Conservation (phyloP, 371 early-diverging fungal genomes). For the Mortierella sp. region DNA sequence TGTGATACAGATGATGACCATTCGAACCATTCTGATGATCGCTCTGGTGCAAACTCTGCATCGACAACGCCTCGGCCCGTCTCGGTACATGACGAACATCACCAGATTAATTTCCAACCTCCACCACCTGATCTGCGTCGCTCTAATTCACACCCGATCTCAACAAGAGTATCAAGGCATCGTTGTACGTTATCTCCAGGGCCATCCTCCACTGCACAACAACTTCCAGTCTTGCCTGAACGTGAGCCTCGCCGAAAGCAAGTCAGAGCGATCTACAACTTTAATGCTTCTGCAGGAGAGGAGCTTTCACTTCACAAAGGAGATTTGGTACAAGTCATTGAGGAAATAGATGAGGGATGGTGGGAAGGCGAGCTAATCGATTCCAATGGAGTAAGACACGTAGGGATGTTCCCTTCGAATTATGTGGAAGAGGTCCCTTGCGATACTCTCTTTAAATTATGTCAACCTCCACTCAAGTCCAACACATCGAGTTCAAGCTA, state of each 20-base stretch:
- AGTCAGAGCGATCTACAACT: conserved; percentile 74
- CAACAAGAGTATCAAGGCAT: conserved; percentile 35
- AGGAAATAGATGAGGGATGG: conserved; percentile 89
- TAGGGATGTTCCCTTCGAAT: conserved; percentile 89
- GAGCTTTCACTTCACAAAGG: conserved; percentile 79
- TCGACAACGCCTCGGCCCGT: conserved; percentile 34
- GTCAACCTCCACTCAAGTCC: conserved; percentile 40
- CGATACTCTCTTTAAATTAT: conserved; percentile 23
- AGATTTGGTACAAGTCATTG: conserved; percentile 79
- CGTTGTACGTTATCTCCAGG: conserved; percentile 40
- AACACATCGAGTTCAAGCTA: conserved; percentile 33
- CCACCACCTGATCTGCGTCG: neutral
- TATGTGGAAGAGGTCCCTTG: conserved; percentile 69
- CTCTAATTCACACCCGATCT: conserved; percentile 50
- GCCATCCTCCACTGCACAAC: conserved; percentile 34
- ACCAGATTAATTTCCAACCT: conserved; percentile 11
- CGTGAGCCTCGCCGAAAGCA: conserved; percentile 50
- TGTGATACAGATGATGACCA: conserved; percentile 43
- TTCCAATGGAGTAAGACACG: conserved; percentile 53
- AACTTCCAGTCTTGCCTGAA: conserved; percentile 27
- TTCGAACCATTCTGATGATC: conserved; percentile 39
- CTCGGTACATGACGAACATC: conserved; percentile 29
- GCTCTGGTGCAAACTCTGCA: conserved; percentile 30
- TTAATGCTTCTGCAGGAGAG: conserved; percentile 72
- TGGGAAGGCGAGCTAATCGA: conserved; percentile 84